Conservation (phyloP, 495 filamentous ascomycete genomes). For the Penicillium angulare region DNA sequence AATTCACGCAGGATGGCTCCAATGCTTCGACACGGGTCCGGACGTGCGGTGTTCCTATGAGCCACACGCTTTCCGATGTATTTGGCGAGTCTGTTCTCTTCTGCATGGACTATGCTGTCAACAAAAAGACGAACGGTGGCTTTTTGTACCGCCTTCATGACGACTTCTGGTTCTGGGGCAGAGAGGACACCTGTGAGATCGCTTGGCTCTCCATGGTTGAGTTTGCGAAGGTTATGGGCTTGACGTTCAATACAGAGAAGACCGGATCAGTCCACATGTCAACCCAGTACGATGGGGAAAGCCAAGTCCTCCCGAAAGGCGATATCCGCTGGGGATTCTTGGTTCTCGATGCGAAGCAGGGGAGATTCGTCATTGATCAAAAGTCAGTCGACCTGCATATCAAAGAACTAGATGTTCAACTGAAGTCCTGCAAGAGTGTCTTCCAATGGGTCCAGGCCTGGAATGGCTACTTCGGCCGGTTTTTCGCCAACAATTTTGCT, state of each 20-base stretch:
- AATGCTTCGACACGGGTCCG: slow-evolving; percentile 41
- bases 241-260: slow-evolving; percentile 57
- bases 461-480: slow-evolving; percentile 13
- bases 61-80: slow-evolving; percentile 57
- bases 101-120: slow-evolving; percentile 65
- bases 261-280: slow-evolving; percentile 53
- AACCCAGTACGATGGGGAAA: neutral
- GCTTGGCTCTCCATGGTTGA: slow-evolving; percentile 58
- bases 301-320: slow-evolving; percentile 43
- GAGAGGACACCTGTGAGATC: slow-evolving; percentile 49
- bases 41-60: slow-evolving; percentile 56
- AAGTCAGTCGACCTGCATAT: slow-evolving; percentile 61
- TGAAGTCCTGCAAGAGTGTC: slow-evolving; percentile 52
- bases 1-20: slow-evolving; percentile 54
- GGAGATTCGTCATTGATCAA: slow-evolving; percentile 62
- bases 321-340: slow-evolving; percentile 68
- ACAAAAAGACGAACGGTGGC: slow-evolving; percentile 51
- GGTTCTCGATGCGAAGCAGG: slow-evolving; percentile 51
- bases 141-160: slow-evolving; percentile 63
- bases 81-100: slow-evolving; percentile 63
- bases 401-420: slow-evolving; percentile 57
- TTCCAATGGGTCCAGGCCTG: slow-evolving; percentile 50
- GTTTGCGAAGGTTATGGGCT: slow-evolving; percentile 55
- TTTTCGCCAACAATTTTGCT: slow-evolving; percentile 64
- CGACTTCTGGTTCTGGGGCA: slow-evolving; percentile 70